Base-by-base conservation (phyloP, 1,139 yeast species). In the Geotrichum phurueaensis region DNA sequence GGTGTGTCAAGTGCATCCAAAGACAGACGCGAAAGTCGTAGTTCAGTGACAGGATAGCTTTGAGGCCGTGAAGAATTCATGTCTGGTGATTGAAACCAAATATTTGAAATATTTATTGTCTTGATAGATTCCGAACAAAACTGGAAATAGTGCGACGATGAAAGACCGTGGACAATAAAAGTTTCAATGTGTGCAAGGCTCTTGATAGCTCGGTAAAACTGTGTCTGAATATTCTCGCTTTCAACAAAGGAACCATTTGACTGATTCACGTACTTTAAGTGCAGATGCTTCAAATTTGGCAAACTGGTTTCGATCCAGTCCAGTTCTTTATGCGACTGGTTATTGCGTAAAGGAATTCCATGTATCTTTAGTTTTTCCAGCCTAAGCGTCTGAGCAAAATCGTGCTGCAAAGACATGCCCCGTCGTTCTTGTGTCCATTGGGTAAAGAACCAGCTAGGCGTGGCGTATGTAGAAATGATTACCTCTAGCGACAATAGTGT, bases 381-480 rank as follows among this genome's bases (percentile, higher is more conserved):
- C 13, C 27, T 12, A 23, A 22, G 50, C 7, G 13, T 47, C 4
- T 13, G n/a, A 18, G n/a, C 23, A 20, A 23, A 47, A 12, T 47
- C 27, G 27, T 4, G 50, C 2, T 47, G 4, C 13, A 47, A 47
- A 20, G 50, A 13, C 9, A 13, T 36, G 5, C 43, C 43, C 18
- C 18, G 15, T 5, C 43, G 43, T 36, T 36, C 43, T 36, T 36
- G 3, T 5, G 43, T 50, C 27, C 51, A 29, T 22, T 51, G 55
- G 13, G 20, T 22, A 13, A 9, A 31, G 47, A 39, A 58, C 60
- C 57, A 58, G 23, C 52, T 59, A 7, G 58, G 58, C 2, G 58
- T 25, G 12, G 27, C 33, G 5, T 10, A 12, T 20, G 53, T 33
- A 6, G 33, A n/a, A 18, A 22, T 51, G 20, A 45, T 33, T 3